phyloP scores from a whole-genome alignment of 1,284 basidiomycete genomes.

The Ganoderma meredithae region DNA sequence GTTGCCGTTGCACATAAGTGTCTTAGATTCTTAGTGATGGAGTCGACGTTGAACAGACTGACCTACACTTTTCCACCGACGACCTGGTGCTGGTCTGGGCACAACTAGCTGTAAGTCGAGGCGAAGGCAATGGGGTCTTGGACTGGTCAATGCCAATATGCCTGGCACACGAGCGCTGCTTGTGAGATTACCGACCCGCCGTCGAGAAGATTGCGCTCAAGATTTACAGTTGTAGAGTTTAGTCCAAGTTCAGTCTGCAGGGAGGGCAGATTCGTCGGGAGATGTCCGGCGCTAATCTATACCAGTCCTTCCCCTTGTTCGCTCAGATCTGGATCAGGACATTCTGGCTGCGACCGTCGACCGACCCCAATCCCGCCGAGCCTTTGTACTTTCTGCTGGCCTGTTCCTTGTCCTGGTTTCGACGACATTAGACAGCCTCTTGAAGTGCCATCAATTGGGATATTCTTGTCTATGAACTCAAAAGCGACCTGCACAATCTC shows the following conservation, averaged over 20 bases:
- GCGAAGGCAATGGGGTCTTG: not conserved
- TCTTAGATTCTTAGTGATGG: not conserved
- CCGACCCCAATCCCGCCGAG: not conserved
- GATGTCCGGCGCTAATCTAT: conserved; percentile 9
- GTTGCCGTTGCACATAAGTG: not conserved
- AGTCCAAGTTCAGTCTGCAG: not conserved
- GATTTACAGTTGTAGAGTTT: not conserved
- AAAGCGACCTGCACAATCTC: too few relatives aligned
- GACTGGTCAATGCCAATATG: not conserved
- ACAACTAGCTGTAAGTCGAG: too few relatives aligned
- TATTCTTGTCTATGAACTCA: not conserved
- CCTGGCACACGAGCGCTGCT: not conserved
- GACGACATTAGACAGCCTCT: too few relatives aligned
- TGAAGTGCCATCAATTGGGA: not conserved
- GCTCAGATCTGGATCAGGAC: not conserved
- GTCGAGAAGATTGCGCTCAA: not conserved
- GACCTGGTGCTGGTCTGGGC: too few relatives aligned
- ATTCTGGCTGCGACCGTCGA: too few relatives aligned
- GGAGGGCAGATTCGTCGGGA: not conserved
- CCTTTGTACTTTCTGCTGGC: not conserved
- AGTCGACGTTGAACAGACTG: not conserved
- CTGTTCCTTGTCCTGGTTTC: not conserved
- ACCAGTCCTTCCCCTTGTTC: not conserved
- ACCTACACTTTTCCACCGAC: too few relatives aligned
- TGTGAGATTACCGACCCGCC: conserved; percentile 3